Conservation (phyloP, 2,329 filamentous ascomycete genomes). For the Microdochium nivale region DNA sequence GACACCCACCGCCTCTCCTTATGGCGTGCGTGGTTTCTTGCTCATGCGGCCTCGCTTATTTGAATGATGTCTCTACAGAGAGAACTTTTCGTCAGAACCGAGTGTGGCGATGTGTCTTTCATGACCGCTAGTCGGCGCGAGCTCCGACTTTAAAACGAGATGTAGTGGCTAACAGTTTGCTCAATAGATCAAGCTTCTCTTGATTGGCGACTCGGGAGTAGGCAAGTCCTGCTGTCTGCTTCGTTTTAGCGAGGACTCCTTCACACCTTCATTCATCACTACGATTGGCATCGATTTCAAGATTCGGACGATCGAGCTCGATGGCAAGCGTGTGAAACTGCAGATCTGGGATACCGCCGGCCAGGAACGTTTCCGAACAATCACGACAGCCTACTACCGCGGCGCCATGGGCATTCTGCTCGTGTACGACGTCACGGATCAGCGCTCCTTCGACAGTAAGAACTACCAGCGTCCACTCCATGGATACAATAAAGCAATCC, state of each 20-base stretch:
- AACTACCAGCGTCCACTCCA: background rate
- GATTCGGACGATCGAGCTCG: constrained; percentile 97
- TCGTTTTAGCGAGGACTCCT: constrained; percentile 95
- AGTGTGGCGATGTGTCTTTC: too few relatives aligned
- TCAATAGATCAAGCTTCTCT: constrained; percentile 84
- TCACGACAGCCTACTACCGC: constrained; percentile 97
- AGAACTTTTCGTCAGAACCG: background rate
- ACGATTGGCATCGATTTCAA: constrained; percentile 99
- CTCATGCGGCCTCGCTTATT: too few relatives aligned
- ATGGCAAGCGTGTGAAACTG: constrained; percentile 97
- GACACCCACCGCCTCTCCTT: too few relatives aligned
- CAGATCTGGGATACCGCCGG: constrained; percentile 99
- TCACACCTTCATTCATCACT: constrained; percentile 95
- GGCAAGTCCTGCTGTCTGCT: constrained; percentile 96
- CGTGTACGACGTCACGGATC: constrained; percentile 97
- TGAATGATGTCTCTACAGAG: too few relatives aligned
- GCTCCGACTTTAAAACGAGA: background rate
- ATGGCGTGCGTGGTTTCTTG: too few relatives aligned
- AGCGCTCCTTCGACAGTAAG: constrained; percentile 88
- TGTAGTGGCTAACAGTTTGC: background rate
- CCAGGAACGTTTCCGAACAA: constrained; percentile 96
- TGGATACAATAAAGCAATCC: background rate
- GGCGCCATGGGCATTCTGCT: constrained; percentile 97
- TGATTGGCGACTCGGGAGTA: constrained; percentile 94
- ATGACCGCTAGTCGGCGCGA: too few relatives aligned